Evolutionary conservation across 1,284 basidiomycete genomes (phyloP).

Genomic region (Ceratobasidium theobromae): DNA sequence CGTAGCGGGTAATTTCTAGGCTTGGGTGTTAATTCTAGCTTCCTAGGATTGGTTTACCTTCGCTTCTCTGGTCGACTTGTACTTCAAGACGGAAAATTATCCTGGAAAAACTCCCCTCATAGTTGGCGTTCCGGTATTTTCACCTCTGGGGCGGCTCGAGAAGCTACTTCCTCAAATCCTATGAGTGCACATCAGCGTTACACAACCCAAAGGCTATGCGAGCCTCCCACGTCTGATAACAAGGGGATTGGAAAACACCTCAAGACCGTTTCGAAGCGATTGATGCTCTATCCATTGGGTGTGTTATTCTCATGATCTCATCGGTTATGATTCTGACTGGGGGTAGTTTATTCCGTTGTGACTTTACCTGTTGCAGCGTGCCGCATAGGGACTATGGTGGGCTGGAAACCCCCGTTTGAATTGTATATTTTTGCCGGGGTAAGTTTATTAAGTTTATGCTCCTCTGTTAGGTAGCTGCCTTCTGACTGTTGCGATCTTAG

Average conservation of each 20-base stretch:
- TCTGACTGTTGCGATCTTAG: background rate
- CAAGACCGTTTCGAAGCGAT: constrained; percentile 7
- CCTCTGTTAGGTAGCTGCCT: background rate
- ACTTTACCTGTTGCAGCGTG: constrained; percentile 11
- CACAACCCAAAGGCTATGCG: background rate
- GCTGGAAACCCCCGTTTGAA: constrained; percentile 8
- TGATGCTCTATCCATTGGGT: constrained; percentile 22
- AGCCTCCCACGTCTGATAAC: background rate
- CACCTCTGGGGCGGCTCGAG: background rate
- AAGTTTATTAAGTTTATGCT: background rate
- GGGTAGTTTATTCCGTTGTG: constrained; percentile 10
- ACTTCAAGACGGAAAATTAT: background rate
- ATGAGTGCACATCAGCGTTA: background rate
- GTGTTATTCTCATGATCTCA: background rate
- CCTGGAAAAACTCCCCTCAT: background rate
- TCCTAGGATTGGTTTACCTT: constrained; percentile 14
- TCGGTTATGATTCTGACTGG: background rate
- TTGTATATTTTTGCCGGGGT: constrained; percentile 23
- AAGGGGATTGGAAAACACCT: constrained; percentile 11
- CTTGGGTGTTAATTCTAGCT: background rate
- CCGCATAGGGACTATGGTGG: constrained; percentile 1
- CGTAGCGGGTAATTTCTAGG: no score
- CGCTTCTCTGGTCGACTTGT: constrained; percentile 1
- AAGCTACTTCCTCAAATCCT: background rate
- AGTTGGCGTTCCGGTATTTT: background rate